Base-by-base conservation (phyloP, 257 asterid genomes). In the Gynochthodes officinalis region DNA sequence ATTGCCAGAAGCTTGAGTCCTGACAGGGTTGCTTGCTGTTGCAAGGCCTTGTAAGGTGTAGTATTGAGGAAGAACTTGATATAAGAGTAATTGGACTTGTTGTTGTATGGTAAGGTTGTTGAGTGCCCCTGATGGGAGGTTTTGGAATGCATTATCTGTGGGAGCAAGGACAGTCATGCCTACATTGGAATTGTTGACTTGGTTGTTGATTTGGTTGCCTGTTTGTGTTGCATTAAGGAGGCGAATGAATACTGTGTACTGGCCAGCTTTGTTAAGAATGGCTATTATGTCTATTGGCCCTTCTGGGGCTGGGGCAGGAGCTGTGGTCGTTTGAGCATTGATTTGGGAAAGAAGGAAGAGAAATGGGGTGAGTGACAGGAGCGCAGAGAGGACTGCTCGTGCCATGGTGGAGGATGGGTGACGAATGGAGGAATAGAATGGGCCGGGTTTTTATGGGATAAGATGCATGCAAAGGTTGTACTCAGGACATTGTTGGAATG, bases 131-230 rank as follows among this genome's bases (percentile, higher is more conserved):
- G 90, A 2, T 28, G 95, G 93, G 37, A 91, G 96, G 83, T 82
- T 91, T 72, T 70, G 72, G 86, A 94, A 94, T 33, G 98, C 96
- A 60, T 85, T 87, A 79, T 94, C 96, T 11, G 95, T 85, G 4
- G 97, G 96, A 53, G 98, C 96, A 69, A 94, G 86, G 0, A 94
- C 84, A 13, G 97, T 87, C 90, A 91, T 62, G 3, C 98, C 98
- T 8, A 88, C 92, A 43, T 63, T 74, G 19, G 98, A 94, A 14
- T 76, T 88, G 89, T 91, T 91, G 54, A 86, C 76, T 67, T 94
- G 98, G 84, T 52, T 89, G 88, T 88, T 78, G 87, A 93, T 91
- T 52, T 91, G 97, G 75, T 27, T 50, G 12, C 78, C 97, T 23
- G 81, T 74, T 48, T 86, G 96, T 2, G 96, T 85, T 1, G 67